phyloP scores from a whole-genome alignment of 2,329 filamentous ascomycete genomes.

The Microdochium paspali region DNA sequence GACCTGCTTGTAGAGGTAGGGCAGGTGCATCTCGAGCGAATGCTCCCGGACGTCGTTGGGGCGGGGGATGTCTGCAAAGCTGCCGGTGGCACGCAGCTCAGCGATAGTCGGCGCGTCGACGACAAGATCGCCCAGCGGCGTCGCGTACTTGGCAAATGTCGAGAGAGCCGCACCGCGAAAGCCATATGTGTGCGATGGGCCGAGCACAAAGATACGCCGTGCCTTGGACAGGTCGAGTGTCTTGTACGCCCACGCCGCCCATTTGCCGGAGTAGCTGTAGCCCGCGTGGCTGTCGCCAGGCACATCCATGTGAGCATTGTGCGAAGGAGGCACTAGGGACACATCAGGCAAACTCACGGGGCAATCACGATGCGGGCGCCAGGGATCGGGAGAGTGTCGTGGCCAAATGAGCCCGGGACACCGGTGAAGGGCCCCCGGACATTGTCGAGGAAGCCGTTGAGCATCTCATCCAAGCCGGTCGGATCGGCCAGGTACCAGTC shows the following conservation, averaged over 20 bases:
- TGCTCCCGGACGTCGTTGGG: conserved; percentile 73
- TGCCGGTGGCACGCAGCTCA: conserved; percentile 37
- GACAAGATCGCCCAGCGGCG: conserved; percentile 61
- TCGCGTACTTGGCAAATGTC: conserved; percentile 59
- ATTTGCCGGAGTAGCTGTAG: conserved; percentile 83
- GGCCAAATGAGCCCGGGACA: conserved; percentile 59
- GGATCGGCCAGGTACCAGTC: conserved; percentile 67
- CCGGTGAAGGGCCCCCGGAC: conserved; percentile 61
- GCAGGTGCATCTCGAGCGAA: conserved; percentile 93
- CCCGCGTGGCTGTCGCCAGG: conserved; percentile 66
- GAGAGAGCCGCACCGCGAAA: conserved; percentile 71
- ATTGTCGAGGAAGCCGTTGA: conserved; percentile 61
- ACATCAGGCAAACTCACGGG: conserved; percentile 80
- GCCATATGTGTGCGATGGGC: conserved; percentile 83
- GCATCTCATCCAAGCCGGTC: conserved; percentile 51
- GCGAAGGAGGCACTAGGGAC: conserved; percentile 3
- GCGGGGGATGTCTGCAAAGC: conserved; percentile 55
- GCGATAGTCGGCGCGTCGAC: conserved; percentile 51
- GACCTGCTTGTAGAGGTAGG: conserved; percentile 78
- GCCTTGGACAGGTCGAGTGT: conserved; percentile 70
- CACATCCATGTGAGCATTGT: conserved; percentile 4
- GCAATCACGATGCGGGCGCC: conserved; percentile 82
- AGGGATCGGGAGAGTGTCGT: conserved; percentile 52
- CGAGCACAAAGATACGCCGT: conserved; percentile 85
- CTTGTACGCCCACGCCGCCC: conserved; percentile 93